Conservation (phyloP, 345 rosid species). For the Populus alba region DNA sequence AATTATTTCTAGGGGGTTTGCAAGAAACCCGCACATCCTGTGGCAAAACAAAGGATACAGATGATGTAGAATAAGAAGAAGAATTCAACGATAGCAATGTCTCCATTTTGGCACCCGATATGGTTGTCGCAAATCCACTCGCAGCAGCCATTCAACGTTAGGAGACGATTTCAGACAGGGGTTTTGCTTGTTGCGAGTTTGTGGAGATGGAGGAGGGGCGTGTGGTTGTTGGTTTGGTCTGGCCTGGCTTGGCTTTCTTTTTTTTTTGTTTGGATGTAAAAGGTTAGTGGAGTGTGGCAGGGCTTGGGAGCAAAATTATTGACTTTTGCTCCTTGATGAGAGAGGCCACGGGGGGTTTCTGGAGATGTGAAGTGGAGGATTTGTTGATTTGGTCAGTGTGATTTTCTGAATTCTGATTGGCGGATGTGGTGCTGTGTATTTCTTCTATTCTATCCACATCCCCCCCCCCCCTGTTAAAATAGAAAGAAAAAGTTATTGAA, state of each 20-base stretch:
- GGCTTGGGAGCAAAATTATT: neutral
- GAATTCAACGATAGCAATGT: slow-evolving; percentile 22
- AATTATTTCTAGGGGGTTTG: slow-evolving; percentile 3
- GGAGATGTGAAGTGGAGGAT: slow-evolving; percentile 2
- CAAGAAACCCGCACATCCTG: slow-evolving; percentile 2
- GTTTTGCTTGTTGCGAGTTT: too few species aligned
- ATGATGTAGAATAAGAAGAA: slow-evolving; percentile 3
- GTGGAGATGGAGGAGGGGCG: neutral
- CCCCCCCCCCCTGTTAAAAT: neutral
- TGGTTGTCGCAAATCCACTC: slow-evolving; percentile 23
- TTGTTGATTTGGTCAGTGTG: neutral
- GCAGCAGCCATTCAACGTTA: slow-evolving; percentile 15
- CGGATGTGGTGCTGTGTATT: slow-evolving; percentile 37
- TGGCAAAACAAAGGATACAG: neutral
- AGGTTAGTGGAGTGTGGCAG: neutral
- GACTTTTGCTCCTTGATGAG: too few species aligned
- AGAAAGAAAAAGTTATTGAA: too few species aligned
- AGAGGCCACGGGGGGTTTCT: too few species aligned
- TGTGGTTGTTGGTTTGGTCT: neutral
- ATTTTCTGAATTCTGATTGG: slow-evolving; percentile 56
- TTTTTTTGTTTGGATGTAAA: neutral
- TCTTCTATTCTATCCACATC: slow-evolving; percentile 50
- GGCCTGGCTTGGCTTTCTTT: neutral
- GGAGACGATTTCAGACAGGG: neutral
- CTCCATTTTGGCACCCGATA: slow-evolving; percentile 28